Conservation (phyloP, 1,284 basidiomycete genomes). For the Cutaneotrichosporon cutaneum region DNA sequence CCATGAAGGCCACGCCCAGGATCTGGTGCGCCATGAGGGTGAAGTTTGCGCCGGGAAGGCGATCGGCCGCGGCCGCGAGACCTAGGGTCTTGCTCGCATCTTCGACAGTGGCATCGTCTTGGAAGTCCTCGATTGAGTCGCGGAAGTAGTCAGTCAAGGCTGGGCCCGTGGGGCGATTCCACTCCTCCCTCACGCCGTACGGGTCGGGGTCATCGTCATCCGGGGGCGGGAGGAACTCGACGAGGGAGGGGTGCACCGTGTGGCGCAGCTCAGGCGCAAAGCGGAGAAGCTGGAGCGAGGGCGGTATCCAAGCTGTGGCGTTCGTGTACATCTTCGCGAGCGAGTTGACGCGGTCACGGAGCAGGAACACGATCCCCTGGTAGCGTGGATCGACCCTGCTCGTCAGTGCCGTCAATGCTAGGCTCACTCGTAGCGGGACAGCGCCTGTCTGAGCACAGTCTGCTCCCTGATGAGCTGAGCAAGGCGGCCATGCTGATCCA, state of each 20-base stretch:
- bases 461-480: neutral
- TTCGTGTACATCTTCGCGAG: neutral
- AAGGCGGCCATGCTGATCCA: neutral
- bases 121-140: slow-evolving; percentile 38
- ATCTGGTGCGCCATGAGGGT: slow-evolving; percentile 50
- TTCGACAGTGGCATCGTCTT: slow-evolving; percentile 36
- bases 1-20: slow-evolving; percentile 53
- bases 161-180: slow-evolving; percentile 17
- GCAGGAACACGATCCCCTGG: neutral
- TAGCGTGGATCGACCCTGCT: neutral
- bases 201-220: neutral
- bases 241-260: neutral
- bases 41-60: slow-evolving; percentile 34
- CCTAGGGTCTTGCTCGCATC: slow-evolving; percentile 35
- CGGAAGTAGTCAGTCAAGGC: slow-evolving; percentile 42
- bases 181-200: slow-evolving; percentile 3
- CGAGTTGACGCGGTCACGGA: neutral
- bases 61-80: slow-evolving; percentile 26
- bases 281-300: neutral
- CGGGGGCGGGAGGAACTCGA: neutral
- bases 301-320: neutral
- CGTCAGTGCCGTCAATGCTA: neutral
- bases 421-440: neutral
- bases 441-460: neutral
- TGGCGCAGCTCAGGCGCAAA: neutral